Evolutionary conservation across 2,329 filamentous ascomycete species (phyloP).

Genomic region (Curvularia sp.): DNA sequence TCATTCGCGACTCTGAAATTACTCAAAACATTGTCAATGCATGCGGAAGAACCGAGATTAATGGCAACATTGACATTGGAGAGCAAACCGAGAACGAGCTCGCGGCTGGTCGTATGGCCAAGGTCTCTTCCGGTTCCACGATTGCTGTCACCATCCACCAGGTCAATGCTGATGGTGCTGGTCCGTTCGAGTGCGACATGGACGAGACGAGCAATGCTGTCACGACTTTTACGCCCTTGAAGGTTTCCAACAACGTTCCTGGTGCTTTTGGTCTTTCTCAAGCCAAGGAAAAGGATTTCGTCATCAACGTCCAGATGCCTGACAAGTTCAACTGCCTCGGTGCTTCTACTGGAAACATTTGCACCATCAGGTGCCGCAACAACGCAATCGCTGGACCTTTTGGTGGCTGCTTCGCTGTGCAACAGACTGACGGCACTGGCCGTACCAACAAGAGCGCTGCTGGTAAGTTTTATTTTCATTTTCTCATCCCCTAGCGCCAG

Average conservation of each 20-base stretch:
- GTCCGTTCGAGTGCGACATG: constrained; percentile 70
- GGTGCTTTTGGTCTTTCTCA: constrained; percentile 65
- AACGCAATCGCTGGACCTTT: constrained; percentile 67
- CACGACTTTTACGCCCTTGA: constrained; percentile 57
- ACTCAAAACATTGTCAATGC: constrained; percentile 49
- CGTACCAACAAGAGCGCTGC: constrained; percentile 34
- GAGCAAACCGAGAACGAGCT: constrained; percentile 49
- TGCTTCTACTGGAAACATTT: constrained; percentile 64
- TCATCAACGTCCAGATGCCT: constrained; percentile 65
- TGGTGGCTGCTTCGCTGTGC: constrained; percentile 65
- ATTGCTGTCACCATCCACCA: constrained; percentile 56
- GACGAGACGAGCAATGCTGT: constrained; percentile 62
- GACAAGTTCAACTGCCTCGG: constrained; percentile 61
- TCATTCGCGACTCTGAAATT: constrained; percentile 49
- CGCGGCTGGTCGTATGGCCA: constrained; percentile 40
- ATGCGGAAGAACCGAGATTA: constrained; percentile 47
- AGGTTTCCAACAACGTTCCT: constrained; percentile 66
- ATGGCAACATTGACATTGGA: constrained; percentile 49
- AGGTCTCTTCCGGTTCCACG: constrained; percentile 34
- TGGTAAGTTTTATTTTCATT: constrained; percentile 31
- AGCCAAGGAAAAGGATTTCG: constrained; percentile 63
- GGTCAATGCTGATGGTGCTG: constrained; percentile 70
- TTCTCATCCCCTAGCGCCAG: constrained; percentile 5
- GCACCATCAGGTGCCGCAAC: constrained; percentile 69
- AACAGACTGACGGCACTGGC: constrained; percentile 58